These are phyloP conservation scores for Knufia fluminis DNA, from an alignment of 2,329 filamentous ascomycete genomes.

Conservation along the genomic window DNA sequence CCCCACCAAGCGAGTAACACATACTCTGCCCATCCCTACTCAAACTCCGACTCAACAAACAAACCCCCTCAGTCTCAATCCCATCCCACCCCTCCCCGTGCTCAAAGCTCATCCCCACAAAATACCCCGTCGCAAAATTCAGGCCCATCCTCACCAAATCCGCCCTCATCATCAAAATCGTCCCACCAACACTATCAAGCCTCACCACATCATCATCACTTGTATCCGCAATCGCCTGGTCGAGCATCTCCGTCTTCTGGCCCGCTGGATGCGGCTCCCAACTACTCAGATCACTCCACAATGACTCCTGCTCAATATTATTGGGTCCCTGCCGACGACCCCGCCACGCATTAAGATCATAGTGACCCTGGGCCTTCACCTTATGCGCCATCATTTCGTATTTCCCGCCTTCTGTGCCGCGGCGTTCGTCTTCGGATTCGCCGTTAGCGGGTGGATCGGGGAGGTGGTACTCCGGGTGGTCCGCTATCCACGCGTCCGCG, in stretches of 20 bases:
- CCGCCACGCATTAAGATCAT: conserved; percentile 5
- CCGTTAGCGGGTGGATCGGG: neutral
- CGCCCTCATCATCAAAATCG: neutral
- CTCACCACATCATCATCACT: neutral
- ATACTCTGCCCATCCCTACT: conserved; percentile 1
- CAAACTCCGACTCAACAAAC: conserved; percentile 4
- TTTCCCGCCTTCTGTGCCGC: conserved; percentile 1
- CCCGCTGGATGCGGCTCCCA: conserved; percentile 5
- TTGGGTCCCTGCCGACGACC: neutral
- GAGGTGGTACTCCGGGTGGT: neutral
- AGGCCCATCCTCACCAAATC: conserved; percentile 6
- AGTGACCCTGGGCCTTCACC: neutral
- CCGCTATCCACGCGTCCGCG: neutral
- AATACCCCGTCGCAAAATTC: conserved; percentile 5
- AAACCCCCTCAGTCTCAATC: conserved; percentile 6
- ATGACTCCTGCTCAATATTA: neutral
- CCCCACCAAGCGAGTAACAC: neutral
- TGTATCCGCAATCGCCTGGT: neutral
- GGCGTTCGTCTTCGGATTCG: conserved; percentile 1
- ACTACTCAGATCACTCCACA: neutral
- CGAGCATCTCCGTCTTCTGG: neutral
- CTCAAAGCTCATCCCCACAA: conserved; percentile 5
- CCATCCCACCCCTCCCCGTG: conserved; percentile 5
- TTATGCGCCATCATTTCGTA: conserved; percentile 2
- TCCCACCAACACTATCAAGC: conserved; percentile 5